Evolutionary conservation across 768 basidiomycete genomes (phyloP).

Genomic region (Russula vinacea): DNA sequence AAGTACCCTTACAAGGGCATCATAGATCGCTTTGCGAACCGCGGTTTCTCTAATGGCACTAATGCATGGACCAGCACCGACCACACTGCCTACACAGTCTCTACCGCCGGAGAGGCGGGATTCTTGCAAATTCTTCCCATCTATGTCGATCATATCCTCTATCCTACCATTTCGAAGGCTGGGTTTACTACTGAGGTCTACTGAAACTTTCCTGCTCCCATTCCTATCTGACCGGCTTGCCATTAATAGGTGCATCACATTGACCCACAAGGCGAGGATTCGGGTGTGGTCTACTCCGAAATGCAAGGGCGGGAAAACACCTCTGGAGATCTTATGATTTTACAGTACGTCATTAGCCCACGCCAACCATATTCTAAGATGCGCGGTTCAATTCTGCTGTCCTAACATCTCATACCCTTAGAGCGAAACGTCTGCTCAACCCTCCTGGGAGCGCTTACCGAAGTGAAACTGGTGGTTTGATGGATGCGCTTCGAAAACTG

Average conservation of each 20-base stretch:
- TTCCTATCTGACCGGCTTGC: slow-evolving; percentile 9
- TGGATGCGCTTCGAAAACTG: slow-evolving; percentile 84
- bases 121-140: slow-evolving; percentile 82
- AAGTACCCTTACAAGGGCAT: slow-evolving; percentile 96
- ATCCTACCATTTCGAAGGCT: slow-evolving; percentile 88
- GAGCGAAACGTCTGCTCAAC: slow-evolving; percentile 77
- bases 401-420: slow-evolving; percentile 35
- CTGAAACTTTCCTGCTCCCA: slow-evolving; percentile 3
- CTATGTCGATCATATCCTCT: slow-evolving; percentile 94
- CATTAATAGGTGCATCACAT: slow-evolving; percentile 82
- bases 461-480: slow-evolving; percentile 94
- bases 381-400: slow-evolving; percentile 10
- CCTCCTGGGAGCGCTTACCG: slow-evolving; percentile 83
- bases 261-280: slow-evolving; percentile 83
- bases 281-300: slow-evolving; percentile 95
- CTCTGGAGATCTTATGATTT: slow-evolving; percentile 83
- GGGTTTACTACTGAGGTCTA: slow-evolving; percentile 64
- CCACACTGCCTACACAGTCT: slow-evolving; percentile 93
- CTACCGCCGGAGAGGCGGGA: slow-evolving; percentile 92
- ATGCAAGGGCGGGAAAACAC: slow-evolving; percentile 98
- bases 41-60: slow-evolving; percentile 86
- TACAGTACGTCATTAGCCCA: slow-evolving; percentile 51
- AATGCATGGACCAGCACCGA: slow-evolving; percentile 98
- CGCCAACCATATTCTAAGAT: not conserved
- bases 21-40: slow-evolving; percentile 90